Evolutionary conservation across 352 stramenopile genomes (phyloP).

Genomic region (Pythium scleroteichum): DNA sequence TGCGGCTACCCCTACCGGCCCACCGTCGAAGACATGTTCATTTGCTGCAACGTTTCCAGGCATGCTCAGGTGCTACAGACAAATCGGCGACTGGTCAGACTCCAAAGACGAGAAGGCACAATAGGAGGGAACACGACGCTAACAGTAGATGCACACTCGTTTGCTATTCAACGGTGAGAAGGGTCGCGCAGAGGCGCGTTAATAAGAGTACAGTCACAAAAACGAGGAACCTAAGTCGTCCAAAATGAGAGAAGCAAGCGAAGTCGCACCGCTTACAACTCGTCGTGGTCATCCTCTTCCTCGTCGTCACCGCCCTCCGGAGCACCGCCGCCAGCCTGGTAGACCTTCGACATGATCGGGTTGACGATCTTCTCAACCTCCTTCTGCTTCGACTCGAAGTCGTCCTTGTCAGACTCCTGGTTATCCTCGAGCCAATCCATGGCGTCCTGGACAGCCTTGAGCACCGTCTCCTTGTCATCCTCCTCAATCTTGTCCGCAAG

Average conservation of each 20-base stretch:
- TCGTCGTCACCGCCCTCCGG: constrained; percentile 74
- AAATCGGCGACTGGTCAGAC: too few species aligned
- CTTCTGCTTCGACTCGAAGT: constrained; percentile 98
- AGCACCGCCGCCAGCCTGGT: constrained; percentile 78
- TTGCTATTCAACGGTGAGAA: constrained; percentile 17
- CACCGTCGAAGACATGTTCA: too few species aligned
- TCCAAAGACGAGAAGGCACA: too few species aligned
- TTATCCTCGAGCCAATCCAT: constrained; percentile 99
- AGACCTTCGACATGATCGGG: constrained; percentile 99
- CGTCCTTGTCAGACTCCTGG: constrained; percentile 97
- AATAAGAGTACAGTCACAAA: constrained; percentile 31
- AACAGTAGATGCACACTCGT: constrained; percentile 14
- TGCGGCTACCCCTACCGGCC: too few species aligned
- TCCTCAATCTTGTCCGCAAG: constrained; percentile 96
- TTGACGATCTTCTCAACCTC: constrained; percentile 98
- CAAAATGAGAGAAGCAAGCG: constrained; percentile 6
- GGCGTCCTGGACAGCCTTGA: constrained; percentile 95
- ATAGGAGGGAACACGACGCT: not conserved
- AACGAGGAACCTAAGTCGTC: constrained; percentile 8
- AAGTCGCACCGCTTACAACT: constrained; percentile 94
- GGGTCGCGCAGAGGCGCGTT: constrained; percentile 22
- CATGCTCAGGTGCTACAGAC: too few species aligned
- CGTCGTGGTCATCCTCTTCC: constrained; percentile 93
- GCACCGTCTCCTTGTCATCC: constrained; percentile 90
- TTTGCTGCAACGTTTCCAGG: too few species aligned